A percentile compares a stretch with the other conserved stretches of the same genome.
Evolutionary conservation across 169 alveolate genomes (phyloP).

Genomic region (Plasmodium sp.): DNA sequence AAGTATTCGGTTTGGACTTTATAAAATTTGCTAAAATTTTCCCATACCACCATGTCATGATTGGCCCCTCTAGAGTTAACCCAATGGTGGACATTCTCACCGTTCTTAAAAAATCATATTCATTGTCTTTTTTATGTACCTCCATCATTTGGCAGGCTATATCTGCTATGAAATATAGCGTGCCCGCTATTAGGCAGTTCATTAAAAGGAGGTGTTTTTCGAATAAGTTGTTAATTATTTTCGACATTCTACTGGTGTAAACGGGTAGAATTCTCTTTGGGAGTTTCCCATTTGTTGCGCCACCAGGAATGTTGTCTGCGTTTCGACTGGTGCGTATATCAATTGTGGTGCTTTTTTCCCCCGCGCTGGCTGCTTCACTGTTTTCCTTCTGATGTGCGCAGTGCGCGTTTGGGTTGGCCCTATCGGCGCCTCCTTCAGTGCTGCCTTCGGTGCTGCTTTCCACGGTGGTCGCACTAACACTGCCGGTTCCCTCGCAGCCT

Average conservation of each 20-base stretch:
- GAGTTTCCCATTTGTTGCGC: not conserved
- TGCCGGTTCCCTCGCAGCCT: not conserved
- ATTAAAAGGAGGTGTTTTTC: slow-evolving; percentile 73
- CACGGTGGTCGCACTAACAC: not conserved
- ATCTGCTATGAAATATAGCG: slow-evolving; percentile 63
- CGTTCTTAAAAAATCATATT: slow-evolving; percentile 54
- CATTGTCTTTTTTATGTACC: not conserved
- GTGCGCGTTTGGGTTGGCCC: not conserved
- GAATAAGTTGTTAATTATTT: slow-evolving; percentile 56
- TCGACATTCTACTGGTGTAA: not conserved
- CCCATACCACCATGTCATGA: slow-evolving; percentile 76
- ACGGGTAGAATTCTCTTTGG: not conserved
- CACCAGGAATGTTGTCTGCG: not conserved
- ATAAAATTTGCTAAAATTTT: slow-evolving; percentile 64
- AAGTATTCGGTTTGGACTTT: slow-evolving; percentile 64
- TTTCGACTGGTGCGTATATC: not conserved
- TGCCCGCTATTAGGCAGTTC: slow-evolving; percentile 65
- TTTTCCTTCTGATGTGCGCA: not conserved
- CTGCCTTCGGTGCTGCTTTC: not conserved
- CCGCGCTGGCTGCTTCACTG: not conserved
- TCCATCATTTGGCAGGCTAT: slow-evolving; percentile 68
- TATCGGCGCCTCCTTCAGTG: not conserved
- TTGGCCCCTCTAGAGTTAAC: slow-evolving; percentile 61
- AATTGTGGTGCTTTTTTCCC: not conserved
- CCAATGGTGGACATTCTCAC: slow-evolving; percentile 63